A percentile compares a stretch with the other conserved stretches of the same genome.
These are phyloP conservation scores for Nepenthes mirabilis DNA, from an alignment of 148 eudicot genomes.

Conservation along the genomic window DNA sequence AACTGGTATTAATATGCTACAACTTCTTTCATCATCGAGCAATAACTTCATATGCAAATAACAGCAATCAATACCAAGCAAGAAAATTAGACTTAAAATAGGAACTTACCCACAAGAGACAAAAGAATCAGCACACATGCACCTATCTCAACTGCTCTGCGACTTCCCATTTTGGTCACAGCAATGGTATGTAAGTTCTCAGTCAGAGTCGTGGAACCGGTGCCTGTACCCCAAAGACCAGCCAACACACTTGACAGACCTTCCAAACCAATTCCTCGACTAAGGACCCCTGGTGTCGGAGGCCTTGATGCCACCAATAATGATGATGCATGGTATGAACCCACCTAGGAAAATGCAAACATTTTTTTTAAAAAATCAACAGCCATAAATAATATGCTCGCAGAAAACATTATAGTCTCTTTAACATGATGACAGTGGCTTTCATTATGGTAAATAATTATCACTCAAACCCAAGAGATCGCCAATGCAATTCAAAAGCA, in stretches of 20 bases:
- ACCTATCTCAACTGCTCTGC: conserved; percentile 87
- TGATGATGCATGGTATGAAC: conserved; percentile 92
- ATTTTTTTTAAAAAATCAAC: neutral
- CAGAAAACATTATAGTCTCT: neutral
- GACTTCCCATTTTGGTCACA: conserved; percentile 97
- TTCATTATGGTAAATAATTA: too few relatives aligned
- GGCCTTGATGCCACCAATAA: conserved; percentile 95
- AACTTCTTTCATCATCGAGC: too few relatives aligned
- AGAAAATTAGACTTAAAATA: neutral
- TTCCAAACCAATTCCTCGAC: conserved; percentile 94
- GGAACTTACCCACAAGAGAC: conserved; percentile 65
- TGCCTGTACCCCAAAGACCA: conserved; percentile 95
- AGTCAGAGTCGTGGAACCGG: conserved; percentile 82
- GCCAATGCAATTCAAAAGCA: neutral
- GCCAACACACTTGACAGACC: conserved; percentile 84
- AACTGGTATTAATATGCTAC: too few relatives aligned
- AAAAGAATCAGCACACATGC: conserved; percentile 63
- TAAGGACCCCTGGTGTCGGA: conserved; percentile 81
- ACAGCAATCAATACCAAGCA: neutral
- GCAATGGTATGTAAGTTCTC: conserved; percentile 97
- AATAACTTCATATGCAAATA: neutral
- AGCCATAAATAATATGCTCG: neutral
- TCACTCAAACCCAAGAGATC: too few relatives aligned
- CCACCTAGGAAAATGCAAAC: conserved; percentile 38
- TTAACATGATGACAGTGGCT: neutral